Evolutionary conservation across 1,139 yeast species (phyloP).

Genomic region (Sugiyamaella pinicola): DNA sequence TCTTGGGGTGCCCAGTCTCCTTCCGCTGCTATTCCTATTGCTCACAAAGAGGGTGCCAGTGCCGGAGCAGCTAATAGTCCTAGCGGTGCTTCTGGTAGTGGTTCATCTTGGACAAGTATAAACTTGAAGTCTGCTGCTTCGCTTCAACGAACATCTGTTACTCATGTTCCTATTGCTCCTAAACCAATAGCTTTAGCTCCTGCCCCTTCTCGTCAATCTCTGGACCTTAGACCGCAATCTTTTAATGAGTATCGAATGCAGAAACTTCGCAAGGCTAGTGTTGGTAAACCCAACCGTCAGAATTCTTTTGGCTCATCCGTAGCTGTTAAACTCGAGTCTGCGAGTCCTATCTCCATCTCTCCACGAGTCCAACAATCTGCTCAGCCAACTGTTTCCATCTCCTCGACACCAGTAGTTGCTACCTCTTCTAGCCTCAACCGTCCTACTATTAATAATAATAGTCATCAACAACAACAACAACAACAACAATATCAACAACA

Average conservation of each 20-base stretch:
- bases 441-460: neutral
- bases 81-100: neutral
- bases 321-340: slow-evolving; percentile 9
- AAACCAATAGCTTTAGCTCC: slow-evolving; percentile 36
- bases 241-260: slow-evolving; percentile 27
- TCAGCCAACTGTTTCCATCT: slow-evolving; percentile 14
- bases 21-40: slow-evolving; percentile 21
- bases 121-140: slow-evolving; percentile 15
- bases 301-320: slow-evolving; percentile 14
- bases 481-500: slow-evolving; percentile 4
- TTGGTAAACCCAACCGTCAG: slow-evolving; percentile 19
- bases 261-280: slow-evolving; percentile 18
- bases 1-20: slow-evolving; percentile 9
- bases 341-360: slow-evolving; percentile 14
- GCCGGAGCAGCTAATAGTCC: slow-evolving; percentile 1
- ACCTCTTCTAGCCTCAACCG: neutral
- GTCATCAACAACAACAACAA: neutral
- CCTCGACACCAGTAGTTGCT: slow-evolving; percentile 20
- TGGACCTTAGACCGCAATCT: slow-evolving; percentile 28
- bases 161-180: slow-evolving; percentile 36
- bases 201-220: slow-evolving; percentile 25
- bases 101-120: neutral
- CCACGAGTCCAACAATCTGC: slow-evolving; percentile 8
- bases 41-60: slow-evolving; percentile 3
- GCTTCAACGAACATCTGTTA: slow-evolving; percentile 14